These are phyloP conservation scores for Diatrype stigma DNA, from an alignment of 2,329 filamentous ascomycete genomes.

Conservation along the genomic window DNA sequence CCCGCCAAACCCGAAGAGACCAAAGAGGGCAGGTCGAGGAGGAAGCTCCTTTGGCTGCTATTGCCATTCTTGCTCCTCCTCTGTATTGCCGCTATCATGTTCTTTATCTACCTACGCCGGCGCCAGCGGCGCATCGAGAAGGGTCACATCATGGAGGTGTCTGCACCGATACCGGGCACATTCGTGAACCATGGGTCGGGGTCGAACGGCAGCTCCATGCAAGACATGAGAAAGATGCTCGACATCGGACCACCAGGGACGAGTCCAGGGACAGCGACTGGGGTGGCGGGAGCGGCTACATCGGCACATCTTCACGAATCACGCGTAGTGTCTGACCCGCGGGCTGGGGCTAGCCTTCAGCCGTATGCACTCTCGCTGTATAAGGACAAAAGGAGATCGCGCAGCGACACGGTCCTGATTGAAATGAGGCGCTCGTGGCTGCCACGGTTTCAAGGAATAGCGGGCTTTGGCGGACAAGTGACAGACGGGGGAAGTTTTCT, in stretches of 20 bases:
- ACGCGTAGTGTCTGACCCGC: conserved; percentile 9
- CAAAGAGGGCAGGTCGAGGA: conserved; percentile 10
- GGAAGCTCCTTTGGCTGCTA: conserved; percentile 25
- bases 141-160: conserved; percentile 20
- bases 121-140: conserved; percentile 16
- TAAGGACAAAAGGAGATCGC: conserved; percentile 9
- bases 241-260: conserved; percentile 13
- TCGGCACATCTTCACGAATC: conserved; percentile 12
- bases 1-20: conserved; percentile 7
- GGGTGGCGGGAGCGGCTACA: neutral
- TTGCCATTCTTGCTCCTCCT: conserved; percentile 18
- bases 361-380: conserved; percentile 20
- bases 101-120: conserved; percentile 19
- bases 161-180: conserved; percentile 24
- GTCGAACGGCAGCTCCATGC: conserved; percentile 10
- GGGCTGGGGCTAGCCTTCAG: conserved; percentile 5
- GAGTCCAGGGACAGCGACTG: conserved; percentile 1
- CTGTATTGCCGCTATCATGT: conserved; percentile 14
- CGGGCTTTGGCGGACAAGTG: no score
- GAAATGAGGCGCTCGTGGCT: conserved; percentile 16
- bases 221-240: conserved; percentile 14
- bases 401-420: conserved; percentile 7
- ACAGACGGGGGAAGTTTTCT: conserved; percentile 22
- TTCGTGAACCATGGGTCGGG: conserved; percentile 19
- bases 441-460: conserved; percentile 3